Evolutionary conservation across 2,329 filamentous ascomycete genomes (phyloP).

Genomic region (Cladophialophora immunda): DNA sequence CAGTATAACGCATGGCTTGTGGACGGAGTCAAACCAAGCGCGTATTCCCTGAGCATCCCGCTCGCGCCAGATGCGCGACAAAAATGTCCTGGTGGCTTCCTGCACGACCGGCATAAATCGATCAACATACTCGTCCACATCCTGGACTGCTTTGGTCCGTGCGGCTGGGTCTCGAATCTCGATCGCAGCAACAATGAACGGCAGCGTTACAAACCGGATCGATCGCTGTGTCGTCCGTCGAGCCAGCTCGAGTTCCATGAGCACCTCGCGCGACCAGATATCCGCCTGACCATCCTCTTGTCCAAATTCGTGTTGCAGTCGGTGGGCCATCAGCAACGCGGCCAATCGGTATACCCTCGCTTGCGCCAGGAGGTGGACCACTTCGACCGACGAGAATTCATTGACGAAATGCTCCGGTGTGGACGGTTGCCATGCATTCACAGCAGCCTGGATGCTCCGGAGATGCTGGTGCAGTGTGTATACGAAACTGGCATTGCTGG

Average conservation of each 20-base stretch:
- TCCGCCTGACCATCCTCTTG: conserved; percentile 21
- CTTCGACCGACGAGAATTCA: conserved; percentile 18
- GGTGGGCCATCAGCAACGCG: conserved; percentile 24
- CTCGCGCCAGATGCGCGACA: conserved; percentile 25
- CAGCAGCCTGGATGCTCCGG: conserved; percentile 12
- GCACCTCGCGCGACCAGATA: conserved; percentile 26
- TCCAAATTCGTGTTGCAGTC: conserved; percentile 24
- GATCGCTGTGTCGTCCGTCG: conserved; percentile 11
- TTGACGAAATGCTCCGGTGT: conserved; percentile 21
- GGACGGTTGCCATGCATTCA: conserved; percentile 24
- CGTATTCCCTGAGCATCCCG: conserved; percentile 14
- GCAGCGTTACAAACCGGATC: conserved; percentile 25
- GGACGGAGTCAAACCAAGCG: conserved; percentile 29
- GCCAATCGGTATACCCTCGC: conserved; percentile 28
- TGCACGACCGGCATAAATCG: conserved; percentile 28
- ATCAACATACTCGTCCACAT: conserved; percentile 30
- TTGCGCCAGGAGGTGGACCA: conserved; percentile 27
- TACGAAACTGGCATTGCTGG: conserved; percentile 4
- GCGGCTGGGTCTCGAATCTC: conserved; percentile 23
- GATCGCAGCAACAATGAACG: conserved; percentile 25
- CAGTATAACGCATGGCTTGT: conserved; percentile 26
- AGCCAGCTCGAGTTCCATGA: conserved; percentile 27
- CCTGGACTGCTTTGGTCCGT: conserved; percentile 15
- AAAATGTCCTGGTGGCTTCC: conserved; percentile 22
- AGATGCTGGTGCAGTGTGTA: conserved; percentile 14